phyloP scores from a whole-genome alignment of 1,139 yeast species.

The Blastobotrys capitulatus region DNA sequence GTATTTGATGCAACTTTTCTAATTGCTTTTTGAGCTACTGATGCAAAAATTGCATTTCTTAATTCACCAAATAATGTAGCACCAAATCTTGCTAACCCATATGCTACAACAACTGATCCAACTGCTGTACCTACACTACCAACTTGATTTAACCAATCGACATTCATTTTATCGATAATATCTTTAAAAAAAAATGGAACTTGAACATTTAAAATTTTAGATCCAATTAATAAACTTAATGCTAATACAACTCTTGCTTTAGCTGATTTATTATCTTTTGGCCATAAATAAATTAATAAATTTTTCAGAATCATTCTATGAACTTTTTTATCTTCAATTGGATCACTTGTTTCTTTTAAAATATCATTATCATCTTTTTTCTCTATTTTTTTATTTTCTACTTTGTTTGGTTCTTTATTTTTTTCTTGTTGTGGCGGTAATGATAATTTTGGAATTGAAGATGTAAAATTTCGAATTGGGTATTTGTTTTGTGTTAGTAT shows the following conservation, averaged over 20 bases:
- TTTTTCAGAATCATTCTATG: slow-evolving; percentile 28
- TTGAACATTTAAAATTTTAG: slow-evolving; percentile 85
- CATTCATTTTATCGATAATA: slow-evolving; percentile 87
- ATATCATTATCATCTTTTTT: neutral
- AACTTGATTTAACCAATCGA: slow-evolving; percentile 75
- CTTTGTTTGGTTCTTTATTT: neutral
- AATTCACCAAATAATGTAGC: slow-evolving; percentile 91
- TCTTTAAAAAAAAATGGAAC: slow-evolving; percentile 92
- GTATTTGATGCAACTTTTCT: slow-evolving; percentile 86
- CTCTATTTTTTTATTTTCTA: neutral
- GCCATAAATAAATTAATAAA: slow-evolving; percentile 81
- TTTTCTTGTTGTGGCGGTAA: neutral
- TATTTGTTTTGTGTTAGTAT: neutral
- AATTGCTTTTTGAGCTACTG: slow-evolving; percentile 93
- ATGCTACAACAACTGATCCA: slow-evolving; percentile 74
- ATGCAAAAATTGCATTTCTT: slow-evolving; percentile 90
- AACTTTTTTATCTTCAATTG: slow-evolving; percentile 12
- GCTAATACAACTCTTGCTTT: slow-evolving; percentile 75
- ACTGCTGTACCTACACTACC: slow-evolving; percentile 49
- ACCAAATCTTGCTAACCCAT: slow-evolving; percentile 93
- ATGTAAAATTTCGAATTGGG: neutral
- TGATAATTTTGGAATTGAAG: neutral
- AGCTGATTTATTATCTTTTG: slow-evolving; percentile 62
- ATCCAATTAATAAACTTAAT: slow-evolving; percentile 60
- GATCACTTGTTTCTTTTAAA: slow-evolving; percentile 1